A percentile compares a stretch with the other conserved stretches of the same genome.
phyloP scores from a whole-genome alignment of 306 rosid species.

The Sophora flavescens region DNA sequence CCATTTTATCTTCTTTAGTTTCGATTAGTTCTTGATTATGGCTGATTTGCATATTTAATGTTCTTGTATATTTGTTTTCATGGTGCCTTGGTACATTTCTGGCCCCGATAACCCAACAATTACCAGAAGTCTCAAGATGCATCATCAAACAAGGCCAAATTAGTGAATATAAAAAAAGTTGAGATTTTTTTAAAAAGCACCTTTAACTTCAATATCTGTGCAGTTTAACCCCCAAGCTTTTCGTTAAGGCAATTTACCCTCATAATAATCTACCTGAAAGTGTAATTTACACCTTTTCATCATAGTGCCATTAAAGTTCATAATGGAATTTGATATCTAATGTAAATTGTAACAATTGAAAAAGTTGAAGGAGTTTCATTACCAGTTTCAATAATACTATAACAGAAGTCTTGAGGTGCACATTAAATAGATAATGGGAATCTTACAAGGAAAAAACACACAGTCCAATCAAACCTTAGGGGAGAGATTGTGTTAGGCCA shows the following conservation, averaged over 20 bases:
- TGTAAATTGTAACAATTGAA: not conserved
- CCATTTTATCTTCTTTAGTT: too few relatives aligned
- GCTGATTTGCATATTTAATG: too few relatives aligned
- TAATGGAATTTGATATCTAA: slow-evolving; percentile 8
- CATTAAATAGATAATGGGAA: not conserved
- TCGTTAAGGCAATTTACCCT: not conserved
- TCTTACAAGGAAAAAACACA: slow-evolving; percentile 10
- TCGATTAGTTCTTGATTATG: too few relatives aligned
- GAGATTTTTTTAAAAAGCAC: not conserved
- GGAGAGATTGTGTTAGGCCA: not conserved
- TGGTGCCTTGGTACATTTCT: too few relatives aligned
- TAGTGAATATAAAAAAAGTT: not conserved
- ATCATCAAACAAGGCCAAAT: slow-evolving; percentile 11
- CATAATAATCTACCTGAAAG: slow-evolving; percentile 17
- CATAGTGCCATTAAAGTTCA: not conserved
- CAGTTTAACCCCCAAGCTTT: slow-evolving; percentile 11
- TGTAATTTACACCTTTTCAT: not conserved
- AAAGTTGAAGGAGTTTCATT: not conserved
- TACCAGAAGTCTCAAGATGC: not conserved
- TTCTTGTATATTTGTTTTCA: too few relatives aligned
- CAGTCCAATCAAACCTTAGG: not conserved
- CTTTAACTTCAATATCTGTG: not conserved
- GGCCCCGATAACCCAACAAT: too few relatives aligned
- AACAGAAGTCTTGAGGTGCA: slow-evolving; percentile 12
- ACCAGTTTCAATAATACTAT: not conserved